phyloP scores from a whole-genome alignment of 2,329 filamentous ascomycete genomes.

The Calonectria montana region DNA sequence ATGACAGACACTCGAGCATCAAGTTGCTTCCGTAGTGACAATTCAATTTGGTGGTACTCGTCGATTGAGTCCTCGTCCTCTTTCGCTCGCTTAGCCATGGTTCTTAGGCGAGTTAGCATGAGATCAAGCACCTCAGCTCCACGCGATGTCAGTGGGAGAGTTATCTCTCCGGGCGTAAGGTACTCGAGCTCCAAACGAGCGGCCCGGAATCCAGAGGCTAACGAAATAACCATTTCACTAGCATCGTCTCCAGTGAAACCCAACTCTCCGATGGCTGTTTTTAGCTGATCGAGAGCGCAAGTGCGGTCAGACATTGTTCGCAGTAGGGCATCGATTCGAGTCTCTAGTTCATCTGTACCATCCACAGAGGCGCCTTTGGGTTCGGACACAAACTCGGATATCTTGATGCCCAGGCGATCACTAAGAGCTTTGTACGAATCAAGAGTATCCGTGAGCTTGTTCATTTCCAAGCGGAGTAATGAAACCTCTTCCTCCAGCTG shows the following conservation, averaged over 20 bases:
- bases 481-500: conserved; percentile 59
- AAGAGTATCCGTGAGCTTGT: conserved; percentile 59
- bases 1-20: conserved; percentile 63
- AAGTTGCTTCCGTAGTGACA: conserved; percentile 67
- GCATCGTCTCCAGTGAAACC: conserved; percentile 64
- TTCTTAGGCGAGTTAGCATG: conserved; percentile 61
- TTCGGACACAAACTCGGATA: conserved; percentile 40
- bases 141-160: conserved; percentile 62
- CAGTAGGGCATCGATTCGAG: conserved; percentile 56
- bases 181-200: conserved; percentile 73
- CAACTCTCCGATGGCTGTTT: conserved; percentile 57
- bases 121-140: conserved; percentile 68
- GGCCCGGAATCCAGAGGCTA: conserved; percentile 63
- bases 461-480: conserved; percentile 60
- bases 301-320: conserved; percentile 61
- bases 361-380: conserved; percentile 18
- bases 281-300: conserved; percentile 58
- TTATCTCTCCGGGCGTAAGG: conserved; percentile 68
- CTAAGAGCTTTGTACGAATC: conserved; percentile 59
- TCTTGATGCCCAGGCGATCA: conserved; percentile 49
- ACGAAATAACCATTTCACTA: conserved; percentile 59
- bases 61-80: conserved; percentile 67
- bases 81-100: conserved; percentile 57
- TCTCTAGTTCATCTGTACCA: conserved; percentile 51
- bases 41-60: conserved; percentile 69